Conservation (phyloP, 768 basidiomycete species). For the Dioszegia crocea region DNA sequence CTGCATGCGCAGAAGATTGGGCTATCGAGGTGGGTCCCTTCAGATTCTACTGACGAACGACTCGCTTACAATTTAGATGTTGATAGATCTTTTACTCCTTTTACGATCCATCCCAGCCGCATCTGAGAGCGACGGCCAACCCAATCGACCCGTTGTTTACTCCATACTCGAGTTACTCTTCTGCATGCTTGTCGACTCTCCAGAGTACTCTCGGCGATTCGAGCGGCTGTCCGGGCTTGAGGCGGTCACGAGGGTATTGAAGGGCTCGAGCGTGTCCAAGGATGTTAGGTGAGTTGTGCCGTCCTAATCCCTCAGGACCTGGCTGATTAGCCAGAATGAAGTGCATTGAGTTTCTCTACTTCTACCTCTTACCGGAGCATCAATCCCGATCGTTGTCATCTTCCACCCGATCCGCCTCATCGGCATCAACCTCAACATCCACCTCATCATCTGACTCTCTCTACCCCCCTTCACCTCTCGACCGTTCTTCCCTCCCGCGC, state of each 20-base stretch:
- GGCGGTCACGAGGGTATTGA: constrained; percentile 77
- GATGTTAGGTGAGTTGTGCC: constrained; percentile 66
- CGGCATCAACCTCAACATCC: not conserved
- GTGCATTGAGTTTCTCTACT: constrained; percentile 90
- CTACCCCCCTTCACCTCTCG: constrained; percentile 34
- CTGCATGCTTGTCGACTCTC: constrained; percentile 82
- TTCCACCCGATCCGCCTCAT: constrained; percentile 18
- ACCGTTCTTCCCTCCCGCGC: constrained; percentile 15
- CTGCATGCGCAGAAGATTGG: constrained; percentile 28
- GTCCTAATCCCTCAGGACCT: not conserved
- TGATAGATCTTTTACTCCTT: constrained; percentile 36
- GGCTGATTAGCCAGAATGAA: constrained; percentile 68
- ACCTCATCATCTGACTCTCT: constrained; percentile 19
- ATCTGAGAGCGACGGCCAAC: not conserved
- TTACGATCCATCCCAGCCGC: constrained; percentile 25
- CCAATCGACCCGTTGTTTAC: constrained; percentile 59
- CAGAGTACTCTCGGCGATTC: constrained; percentile 68
- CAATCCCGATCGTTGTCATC: constrained; percentile 14
- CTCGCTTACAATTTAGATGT: constrained; percentile 18
- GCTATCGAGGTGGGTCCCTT: constrained; percentile 30
- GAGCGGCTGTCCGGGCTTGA: constrained; percentile 75
- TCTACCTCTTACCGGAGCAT: constrained; percentile 80
- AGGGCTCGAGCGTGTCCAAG: constrained; percentile 76
- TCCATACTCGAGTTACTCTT: constrained; percentile 75
- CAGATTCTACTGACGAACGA: not conserved